phyloP scores from a whole-genome alignment of 495 filamentous ascomycete species.

The Penicillium canescens region DNA sequence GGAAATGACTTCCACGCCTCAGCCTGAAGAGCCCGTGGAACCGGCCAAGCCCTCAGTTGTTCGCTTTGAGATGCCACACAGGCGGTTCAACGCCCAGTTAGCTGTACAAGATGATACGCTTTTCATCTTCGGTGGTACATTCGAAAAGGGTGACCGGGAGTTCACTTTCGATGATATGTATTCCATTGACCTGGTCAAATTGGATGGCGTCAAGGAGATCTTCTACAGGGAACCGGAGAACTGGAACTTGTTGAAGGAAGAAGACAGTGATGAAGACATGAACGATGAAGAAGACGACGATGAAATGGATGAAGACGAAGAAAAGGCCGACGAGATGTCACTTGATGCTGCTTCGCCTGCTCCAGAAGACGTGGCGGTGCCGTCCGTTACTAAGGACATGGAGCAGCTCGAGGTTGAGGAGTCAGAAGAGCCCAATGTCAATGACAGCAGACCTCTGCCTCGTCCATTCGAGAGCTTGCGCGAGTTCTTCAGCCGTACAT shows the following conservation, averaged over 20 bases:
- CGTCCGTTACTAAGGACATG: conserved; percentile 55
- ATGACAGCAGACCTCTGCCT: conserved; percentile 51
- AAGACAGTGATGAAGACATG: conserved; percentile 66
- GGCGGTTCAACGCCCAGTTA: conserved; percentile 84
- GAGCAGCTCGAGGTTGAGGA: conserved; percentile 62
- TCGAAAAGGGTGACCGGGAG: conserved; percentile 90
- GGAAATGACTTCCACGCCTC: conserved; percentile 32
- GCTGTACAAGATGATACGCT: conserved; percentile 89
- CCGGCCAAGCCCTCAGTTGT: conserved; percentile 47
- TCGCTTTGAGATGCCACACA: conserved; percentile 78
- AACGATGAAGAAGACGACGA: conserved; percentile 73
- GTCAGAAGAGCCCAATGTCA: conserved; percentile 48
- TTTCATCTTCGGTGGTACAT: conserved; percentile 93
- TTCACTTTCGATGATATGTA: conserved; percentile 94
- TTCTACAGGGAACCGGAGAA: conserved; percentile 83
- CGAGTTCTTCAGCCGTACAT: conserved; percentile 89
- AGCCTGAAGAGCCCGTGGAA: conserved; percentile 53
- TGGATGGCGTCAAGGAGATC: conserved; percentile 88
- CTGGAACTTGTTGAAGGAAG: conserved; percentile 75
- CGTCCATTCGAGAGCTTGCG: conserved; percentile 89
- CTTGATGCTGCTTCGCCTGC: conserved; percentile 37
- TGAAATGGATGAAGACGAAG: conserved; percentile 57
- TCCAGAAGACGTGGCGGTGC: conserved; percentile 37
- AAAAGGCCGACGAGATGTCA: conserved; percentile 42
- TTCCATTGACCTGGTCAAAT: conserved; percentile 83